Base-by-base conservation (phyloP, 2,329 filamentous ascomycete genomes). In the Dothidotthia symphoricarpi region DNA sequence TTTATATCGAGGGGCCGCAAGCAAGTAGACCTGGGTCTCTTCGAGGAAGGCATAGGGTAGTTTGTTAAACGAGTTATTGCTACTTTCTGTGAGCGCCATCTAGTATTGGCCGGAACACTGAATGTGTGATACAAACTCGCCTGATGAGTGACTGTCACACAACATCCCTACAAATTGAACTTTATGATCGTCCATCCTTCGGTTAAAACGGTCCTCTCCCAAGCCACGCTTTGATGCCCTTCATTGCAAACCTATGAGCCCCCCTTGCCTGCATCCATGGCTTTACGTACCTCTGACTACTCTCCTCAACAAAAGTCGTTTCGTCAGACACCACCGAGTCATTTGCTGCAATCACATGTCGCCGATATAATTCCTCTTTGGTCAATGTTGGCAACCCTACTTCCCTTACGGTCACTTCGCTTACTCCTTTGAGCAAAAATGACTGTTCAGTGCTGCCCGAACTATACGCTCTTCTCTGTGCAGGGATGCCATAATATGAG, bases 371-470 rank as follows among this genome's bases (percentile, higher is more conserved):
- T 57, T 75, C 66, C 11, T 48, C 35, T 25, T 37, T 34, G 34
- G 22, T 34, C 33, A 32, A 35, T 34, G 6, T 45, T 39, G 14
- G 39, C 31, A 24, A 36, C 39, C 14, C 39, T n/a, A n/a, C n/a
- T 41, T 12, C 43, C 41, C 15, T 40, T 25, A 14, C 47, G 47
- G 3, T 22, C 5, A 22, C 5, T 5, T 45, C 49, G 4, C 50
- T 48, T 24, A 76, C 55, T 5, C 75, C 74, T n/a, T 67, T 68
- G 44, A 86, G 80, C 6, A 51, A 60, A 24, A 84, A 77, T 2
- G 69, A 63, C 61, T 86, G 82, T 39, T 70, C 70, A 6, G 77
- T 81, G 16, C 64, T 72, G 6, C 82, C 82, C 34, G 67, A 76
- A 12, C 77, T 77, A 12, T 66, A 74, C 32, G 74, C 73, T 34